Evolutionary conservation across 176 grass and related monocot genomes (phyloP).

Genomic region (Eragrostis curvula): DNA sequence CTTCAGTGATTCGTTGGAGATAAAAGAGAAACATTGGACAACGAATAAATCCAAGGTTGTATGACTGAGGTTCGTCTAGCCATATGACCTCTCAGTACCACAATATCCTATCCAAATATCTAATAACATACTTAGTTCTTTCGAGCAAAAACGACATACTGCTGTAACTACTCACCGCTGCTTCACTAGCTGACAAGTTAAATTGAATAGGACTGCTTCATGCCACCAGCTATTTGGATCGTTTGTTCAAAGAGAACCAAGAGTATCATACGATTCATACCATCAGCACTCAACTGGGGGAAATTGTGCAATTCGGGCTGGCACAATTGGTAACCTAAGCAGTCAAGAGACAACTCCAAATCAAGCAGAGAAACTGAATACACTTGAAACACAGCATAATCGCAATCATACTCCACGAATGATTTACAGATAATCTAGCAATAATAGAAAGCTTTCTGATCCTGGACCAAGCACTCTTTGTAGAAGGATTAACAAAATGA

Average conservation of each 20-base stretch:
- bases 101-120: not conserved
- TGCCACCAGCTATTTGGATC: not conserved
- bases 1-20: not conserved
- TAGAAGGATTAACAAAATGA: slow-evolving; percentile 46
- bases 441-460: slow-evolving; percentile 27
- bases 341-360: not conserved
- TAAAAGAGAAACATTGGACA: not conserved
- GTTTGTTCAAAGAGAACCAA: no score
- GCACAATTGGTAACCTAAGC: not conserved
- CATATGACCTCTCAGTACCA: not conserved
- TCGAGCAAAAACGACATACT: not conserved
- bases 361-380: slow-evolving; percentile 20
- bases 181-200: not conserved
- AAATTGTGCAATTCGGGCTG: no score
- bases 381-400: slow-evolving; percentile 20
- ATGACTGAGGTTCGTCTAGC: not conserved
- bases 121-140: not conserved
- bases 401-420: slow-evolving; percentile 26
- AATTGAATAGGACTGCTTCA: not conserved
- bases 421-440: slow-evolving; percentile 41
- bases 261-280: not conserved
- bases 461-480: slow-evolving; percentile 12
- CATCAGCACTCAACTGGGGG: not conserved
- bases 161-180: not conserved
- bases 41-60: not conserved